Conservation (phyloP, 257 asterid species). For the Capsicum chinense region DNA sequence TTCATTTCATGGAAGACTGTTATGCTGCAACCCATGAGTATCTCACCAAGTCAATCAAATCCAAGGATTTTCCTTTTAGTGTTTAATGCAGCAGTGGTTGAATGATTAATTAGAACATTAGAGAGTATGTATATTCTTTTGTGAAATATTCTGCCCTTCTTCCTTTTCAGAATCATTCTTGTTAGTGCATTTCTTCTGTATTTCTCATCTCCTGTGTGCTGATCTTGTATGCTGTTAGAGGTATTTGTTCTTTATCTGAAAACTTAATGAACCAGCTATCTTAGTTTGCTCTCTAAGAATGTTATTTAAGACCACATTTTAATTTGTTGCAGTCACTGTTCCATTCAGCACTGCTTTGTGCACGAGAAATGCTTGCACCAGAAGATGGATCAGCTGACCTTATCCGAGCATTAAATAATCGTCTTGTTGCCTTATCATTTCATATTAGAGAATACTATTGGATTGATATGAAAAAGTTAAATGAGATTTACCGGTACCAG, state of each 20-base stretch:
- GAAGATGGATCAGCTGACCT: conserved; percentile 76
- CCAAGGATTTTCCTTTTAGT: conserved; percentile 11
- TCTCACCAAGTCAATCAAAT: conserved; percentile 4
- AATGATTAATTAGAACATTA: too few species aligned
- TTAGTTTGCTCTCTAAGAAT: neutral
- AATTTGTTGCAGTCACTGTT: conserved; percentile 60
- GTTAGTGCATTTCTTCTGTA: neutral
- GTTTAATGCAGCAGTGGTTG: neutral
- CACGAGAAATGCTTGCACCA: conserved; percentile 75
- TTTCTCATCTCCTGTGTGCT: neutral
- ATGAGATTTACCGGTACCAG: conserved; percentile 77
- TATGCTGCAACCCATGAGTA: neutral
- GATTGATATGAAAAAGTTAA: conserved; percentile 69
- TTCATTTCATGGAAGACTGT: neutral
- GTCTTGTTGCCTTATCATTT: conserved; percentile 73
- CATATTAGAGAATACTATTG: conserved; percentile 79
- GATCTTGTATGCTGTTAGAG: neutral
- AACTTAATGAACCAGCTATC: neutral
- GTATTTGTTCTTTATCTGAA: neutral
- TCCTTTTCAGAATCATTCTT: neutral
- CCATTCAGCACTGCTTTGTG: conserved; percentile 70
- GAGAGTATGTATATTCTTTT: neutral
- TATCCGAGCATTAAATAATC: conserved; percentile 67
- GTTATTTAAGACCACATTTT: neutral
- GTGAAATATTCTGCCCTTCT: neutral